Evolutionary conservation across 225 moss, liverwort and hornwort species (phyloP).

Genomic region (Bryoerythrophyllum caledonicum): DNA sequence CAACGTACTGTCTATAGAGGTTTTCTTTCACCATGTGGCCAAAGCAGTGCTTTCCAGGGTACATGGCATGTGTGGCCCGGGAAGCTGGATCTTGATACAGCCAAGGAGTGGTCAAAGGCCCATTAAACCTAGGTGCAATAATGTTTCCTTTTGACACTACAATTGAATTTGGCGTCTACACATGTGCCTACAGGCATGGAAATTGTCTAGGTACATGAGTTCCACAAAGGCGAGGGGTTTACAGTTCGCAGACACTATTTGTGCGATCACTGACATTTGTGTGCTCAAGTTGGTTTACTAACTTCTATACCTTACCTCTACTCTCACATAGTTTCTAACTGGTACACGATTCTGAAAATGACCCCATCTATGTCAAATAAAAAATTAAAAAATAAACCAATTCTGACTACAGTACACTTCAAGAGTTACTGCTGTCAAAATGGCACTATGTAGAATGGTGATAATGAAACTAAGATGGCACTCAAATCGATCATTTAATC

Average conservation of each 20-base stretch:
- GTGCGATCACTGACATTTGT: no score
- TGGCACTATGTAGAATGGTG: no score
- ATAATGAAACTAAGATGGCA: neutral
- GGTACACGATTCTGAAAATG: neutral
- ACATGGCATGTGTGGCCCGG: neutral
- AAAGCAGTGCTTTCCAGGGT: neutral
- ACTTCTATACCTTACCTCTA: neutral
- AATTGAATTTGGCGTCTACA: no score
- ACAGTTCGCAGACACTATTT: no score
- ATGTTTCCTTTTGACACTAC: neutral
- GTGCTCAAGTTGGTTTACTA: neutral
- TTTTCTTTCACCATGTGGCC: neutral
- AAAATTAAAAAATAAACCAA: neutral
- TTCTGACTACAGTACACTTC: neutral
- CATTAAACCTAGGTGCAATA: neutral
- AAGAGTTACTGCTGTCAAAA: neutral
- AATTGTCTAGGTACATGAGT: neutral
- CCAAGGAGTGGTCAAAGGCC: neutral
- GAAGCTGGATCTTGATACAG: neutral
- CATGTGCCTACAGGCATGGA: neutral
- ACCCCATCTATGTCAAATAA: neutral
- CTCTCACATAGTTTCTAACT: neutral
- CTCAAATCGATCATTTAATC: no score
- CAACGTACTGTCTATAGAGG: neutral
- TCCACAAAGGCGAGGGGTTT: neutral